Evolutionary conservation across 1,284 basidiomycete genomes (phyloP).

Genomic region (Leccinum pachyderme): DNA sequence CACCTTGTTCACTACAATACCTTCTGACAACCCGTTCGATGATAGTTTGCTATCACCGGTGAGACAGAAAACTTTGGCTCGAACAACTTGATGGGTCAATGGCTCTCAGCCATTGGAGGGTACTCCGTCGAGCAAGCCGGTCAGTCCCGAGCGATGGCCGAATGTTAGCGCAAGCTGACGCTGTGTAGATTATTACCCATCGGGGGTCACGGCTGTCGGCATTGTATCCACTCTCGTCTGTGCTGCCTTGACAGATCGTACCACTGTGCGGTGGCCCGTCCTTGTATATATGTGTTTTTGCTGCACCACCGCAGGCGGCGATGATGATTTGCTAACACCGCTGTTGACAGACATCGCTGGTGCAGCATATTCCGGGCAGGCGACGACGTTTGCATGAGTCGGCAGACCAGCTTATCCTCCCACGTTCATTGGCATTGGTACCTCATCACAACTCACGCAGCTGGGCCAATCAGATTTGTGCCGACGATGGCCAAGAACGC

Average conservation of each 20-base stretch:
- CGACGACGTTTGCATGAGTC: slow-evolving; percentile 66
- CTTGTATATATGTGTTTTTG: slow-evolving; percentile 61
- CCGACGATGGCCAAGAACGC: slow-evolving; percentile 64
- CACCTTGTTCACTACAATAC: not conserved
- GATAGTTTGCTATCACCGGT: slow-evolving; percentile 60
- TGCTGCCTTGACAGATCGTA: slow-evolving; percentile 61
- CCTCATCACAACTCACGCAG: slow-evolving; percentile 25
- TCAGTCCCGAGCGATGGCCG: slow-evolving; percentile 21
- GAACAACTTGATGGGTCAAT: slow-evolving; percentile 76
- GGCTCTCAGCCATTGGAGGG: slow-evolving; percentile 61
- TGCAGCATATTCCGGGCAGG: slow-evolving; percentile 65
- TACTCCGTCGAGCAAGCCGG: slow-evolving; percentile 62
- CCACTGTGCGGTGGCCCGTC: slow-evolving; percentile 58
- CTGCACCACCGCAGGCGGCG: slow-evolving; percentile 43
- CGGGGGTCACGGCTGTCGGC: slow-evolving; percentile 62
- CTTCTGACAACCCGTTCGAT: not conserved
- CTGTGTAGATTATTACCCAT: slow-evolving; percentile 58
- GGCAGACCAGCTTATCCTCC: not conserved
- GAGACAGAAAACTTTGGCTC: slow-evolving; percentile 71
- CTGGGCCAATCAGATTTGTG: slow-evolving; percentile 73
- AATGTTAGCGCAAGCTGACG: not conserved
- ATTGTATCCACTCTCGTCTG: slow-evolving; percentile 62
- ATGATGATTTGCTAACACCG: not conserved
- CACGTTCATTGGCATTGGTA: not conserved
- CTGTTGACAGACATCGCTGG: slow-evolving; percentile 50